Base-by-base conservation (phyloP, 768 basidiomycete species). In the Naematelia aurantialba region DNA sequence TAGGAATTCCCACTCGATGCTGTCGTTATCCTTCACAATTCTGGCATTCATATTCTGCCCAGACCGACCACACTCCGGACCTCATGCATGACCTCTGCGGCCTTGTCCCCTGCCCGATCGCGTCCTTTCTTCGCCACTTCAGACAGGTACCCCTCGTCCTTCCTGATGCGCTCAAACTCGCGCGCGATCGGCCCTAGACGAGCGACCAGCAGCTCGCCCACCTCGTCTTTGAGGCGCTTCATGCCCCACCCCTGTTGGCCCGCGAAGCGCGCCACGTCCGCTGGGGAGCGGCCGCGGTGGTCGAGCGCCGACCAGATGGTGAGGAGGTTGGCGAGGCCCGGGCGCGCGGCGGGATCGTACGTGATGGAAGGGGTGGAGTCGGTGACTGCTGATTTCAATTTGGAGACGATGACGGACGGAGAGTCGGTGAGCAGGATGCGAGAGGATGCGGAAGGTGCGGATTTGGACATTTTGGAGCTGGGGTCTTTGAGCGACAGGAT, bases 401-500 rank as follows among this genome's bases (percentile, higher is more conserved):
- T 96, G 24, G 81, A 70, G 47, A 74, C 72, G 46, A 94, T 89
- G 69, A 83, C 76, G 1, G 78, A 66, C 10, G 82, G 74, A 0
- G 83, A 77, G 72, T 97, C 93, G 24, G 88, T 93, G 39, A 98
- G 81, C 56, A 90, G 82, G 70, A 97, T 91, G 24, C 92, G 87
- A 0, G 91, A 93, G 14, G 83, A 77, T 0, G 83, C 59, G 72
- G 89, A 85, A 0, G 86, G 87, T 0, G 90, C 82, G 0, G 93
- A 97, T 76, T 97, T 97, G 31, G 93, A 96, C 92, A 98, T 98
- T 75, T 97, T 98, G 2, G 86, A 83, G 0, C 81, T 79, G 0
- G 91, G 89, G 72, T 92, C 88, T 58, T 85, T 85, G 17, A 98
- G 85, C 1, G 91, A 93, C 24, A 94, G 83, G 17, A 97, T 82